Evolutionary conservation across 176 grass and related monocot species (phyloP), one percentile per base, ranked within the genome.

Genomic region (Urochloa ruziziensis): DNA sequence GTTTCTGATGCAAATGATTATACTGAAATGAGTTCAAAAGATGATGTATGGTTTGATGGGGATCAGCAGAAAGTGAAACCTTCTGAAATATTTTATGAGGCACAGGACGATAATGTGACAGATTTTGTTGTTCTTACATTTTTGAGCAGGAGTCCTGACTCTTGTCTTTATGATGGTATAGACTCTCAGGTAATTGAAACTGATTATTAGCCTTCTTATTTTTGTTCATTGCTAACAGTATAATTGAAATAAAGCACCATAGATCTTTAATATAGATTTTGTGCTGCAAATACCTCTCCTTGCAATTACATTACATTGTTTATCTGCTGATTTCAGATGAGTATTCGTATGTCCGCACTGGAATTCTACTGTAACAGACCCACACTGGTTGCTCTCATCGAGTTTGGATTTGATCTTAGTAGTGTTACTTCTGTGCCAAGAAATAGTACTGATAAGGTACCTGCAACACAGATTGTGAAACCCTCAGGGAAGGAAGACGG

Each of bases 71-170:
- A 80, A 67, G 23, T 60, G 67, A 91, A 87, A 56, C 42, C 70
- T 71, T 25, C 63, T 59, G 96, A 98, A 73, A 72, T 95, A 82
- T 98, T 91, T 85, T 98, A 95, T 5, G 96, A 98, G 80, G 93
- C 93, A 64, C 85, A 88, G 73, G 96, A 98, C 67, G 93, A 86
- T 73, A 93, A 80, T 85, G 63, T 87, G 25, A 84, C 71, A 64
- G 96, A 98, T 88, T 98, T 98, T 88, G 93, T 98, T 66, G 92
- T 88, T 62, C 74, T 98, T 79, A 91, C 92, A 43, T 95, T 98
- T 75, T 73, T 91, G 56, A 93, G 68, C 30, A 86, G 91, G 67
- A 91, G 74, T 88, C 91, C 96, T 65, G 96, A 98, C 90, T 98
- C 91, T 77, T 88, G 73, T 75, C 67, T 98, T 62, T 98, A 98